Evolutionary conservation across 2,329 filamentous ascomycete species (phyloP).

Genomic region (Tolypocladium endophyticum): DNA sequence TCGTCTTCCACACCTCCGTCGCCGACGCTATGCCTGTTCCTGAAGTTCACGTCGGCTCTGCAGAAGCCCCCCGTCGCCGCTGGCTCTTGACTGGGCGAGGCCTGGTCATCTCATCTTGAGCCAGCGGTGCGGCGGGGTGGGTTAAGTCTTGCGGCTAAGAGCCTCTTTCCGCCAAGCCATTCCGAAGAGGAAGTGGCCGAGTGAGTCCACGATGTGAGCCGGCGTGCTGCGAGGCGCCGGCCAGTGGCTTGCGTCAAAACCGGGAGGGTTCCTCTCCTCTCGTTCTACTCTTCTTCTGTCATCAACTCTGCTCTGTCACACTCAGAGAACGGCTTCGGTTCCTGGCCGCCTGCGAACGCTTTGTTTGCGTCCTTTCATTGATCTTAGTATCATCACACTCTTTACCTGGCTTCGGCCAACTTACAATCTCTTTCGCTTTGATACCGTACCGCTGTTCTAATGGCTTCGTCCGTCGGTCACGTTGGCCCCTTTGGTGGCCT

Average conservation of each 20-base stretch:
- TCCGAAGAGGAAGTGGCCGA: constrained; percentile 9
- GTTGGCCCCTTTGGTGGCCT: constrained; percentile 17
- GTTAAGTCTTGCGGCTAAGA: neutral
- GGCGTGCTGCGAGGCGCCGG: constrained; percentile 3
- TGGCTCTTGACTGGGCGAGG: constrained; percentile 2
- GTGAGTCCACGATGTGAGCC: constrained; percentile 4
- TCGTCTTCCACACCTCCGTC: constrained; percentile 3
- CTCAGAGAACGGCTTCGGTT: constrained; percentile 17
- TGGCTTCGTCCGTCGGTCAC: constrained; percentile 13
- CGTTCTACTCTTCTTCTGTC: constrained; percentile 17
- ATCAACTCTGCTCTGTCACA: constrained; percentile 9
- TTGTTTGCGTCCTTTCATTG: constrained; percentile 31
- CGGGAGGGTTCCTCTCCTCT: constrained; percentile 3
- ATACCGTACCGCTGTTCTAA: constrained; percentile 2
- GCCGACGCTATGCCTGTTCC: constrained; percentile 20
- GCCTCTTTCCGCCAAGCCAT: neutral
- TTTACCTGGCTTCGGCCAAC: constrained; percentile 21
- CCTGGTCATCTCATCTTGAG: constrained; percentile 2
- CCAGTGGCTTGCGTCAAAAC: constrained; percentile 6
- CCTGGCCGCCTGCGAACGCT: constrained; percentile 20
- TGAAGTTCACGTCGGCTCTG: constrained; percentile 9
- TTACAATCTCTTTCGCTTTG: constrained; percentile 13
- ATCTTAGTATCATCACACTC: constrained; percentile 19
- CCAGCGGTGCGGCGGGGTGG: neutral
- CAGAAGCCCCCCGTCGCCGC: neutral